phyloP scores from a whole-genome alignment of 148 eudicot species.

The Vaccinium macrocarpon region DNA sequence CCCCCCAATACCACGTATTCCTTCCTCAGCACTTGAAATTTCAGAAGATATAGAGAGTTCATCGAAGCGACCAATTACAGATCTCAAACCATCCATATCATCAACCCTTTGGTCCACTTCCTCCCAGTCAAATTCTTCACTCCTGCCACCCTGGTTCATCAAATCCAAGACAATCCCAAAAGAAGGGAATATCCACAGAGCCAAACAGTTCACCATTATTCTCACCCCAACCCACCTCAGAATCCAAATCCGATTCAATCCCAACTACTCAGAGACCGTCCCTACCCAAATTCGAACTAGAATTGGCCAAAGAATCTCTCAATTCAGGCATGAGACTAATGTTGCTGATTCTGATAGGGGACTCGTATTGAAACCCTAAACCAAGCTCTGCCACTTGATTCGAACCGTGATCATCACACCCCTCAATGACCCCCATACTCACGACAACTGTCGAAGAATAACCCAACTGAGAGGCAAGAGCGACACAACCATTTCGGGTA shows the following conservation, averaged over 20 bases:
- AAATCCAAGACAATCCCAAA: constrained; percentile 55
- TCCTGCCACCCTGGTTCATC: constrained; percentile 24
- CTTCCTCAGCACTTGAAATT: constrained; percentile 37
- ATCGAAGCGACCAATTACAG: constrained; percentile 45
- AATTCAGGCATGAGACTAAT: constrained; percentile 6
- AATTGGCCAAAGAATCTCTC: not conserved
- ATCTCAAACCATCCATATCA: constrained; percentile 35
- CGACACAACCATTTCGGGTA: not conserved
- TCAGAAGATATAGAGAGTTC: constrained; percentile 42
- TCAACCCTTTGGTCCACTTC: constrained; percentile 36
- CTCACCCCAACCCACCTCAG: constrained; percentile 36
- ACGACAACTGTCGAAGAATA: not conserved
- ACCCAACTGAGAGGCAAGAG: not conserved
- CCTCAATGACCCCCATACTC: too few relatives aligned
- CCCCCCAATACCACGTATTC: constrained; percentile 28
- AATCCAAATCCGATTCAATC: constrained; percentile 74
- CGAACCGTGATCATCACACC: too few relatives aligned
- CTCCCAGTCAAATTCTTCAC: constrained; percentile 41
- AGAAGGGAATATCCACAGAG: constrained; percentile 44
- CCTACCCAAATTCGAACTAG: constrained; percentile 8
- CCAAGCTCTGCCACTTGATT: constrained; percentile 27
- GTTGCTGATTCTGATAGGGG: not conserved
- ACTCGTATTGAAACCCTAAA: constrained; percentile 32
- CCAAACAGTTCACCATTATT: constrained; percentile 19
- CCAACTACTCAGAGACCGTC: constrained; percentile 64